These are phyloP conservation scores for Pichia nakasei DNA, from an alignment of 805 yeast genomes.

Conservation along the genomic window DNA sequence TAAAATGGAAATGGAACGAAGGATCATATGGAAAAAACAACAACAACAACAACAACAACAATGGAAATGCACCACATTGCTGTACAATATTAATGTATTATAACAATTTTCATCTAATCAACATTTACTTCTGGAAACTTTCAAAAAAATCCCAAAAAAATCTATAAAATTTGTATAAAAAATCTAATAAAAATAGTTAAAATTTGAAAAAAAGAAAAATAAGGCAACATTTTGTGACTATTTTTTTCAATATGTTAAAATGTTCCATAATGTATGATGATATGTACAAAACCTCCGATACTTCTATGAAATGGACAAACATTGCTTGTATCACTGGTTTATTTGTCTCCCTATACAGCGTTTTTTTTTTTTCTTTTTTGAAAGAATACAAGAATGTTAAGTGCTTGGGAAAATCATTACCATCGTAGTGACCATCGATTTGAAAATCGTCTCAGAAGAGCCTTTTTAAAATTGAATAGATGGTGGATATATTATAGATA, in stretches of 20 bases:
- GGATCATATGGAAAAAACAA: no score
- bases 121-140: conserved; percentile 3
- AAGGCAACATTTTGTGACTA: neutral
- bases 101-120: neutral
- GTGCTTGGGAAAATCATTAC: conserved; percentile 1
- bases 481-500: conserved; percentile 22
- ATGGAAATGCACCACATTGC: neutral
- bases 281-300: no score
- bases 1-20: neutral
- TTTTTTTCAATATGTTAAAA: no score
- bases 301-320: no score
- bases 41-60: no score
- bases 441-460: conserved; percentile 7
- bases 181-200: neutral
- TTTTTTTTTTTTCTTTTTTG: neutral
- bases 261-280: no score
- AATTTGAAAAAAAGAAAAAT: neutral
- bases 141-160: conserved; percentile 1
- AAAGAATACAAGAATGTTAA: neutral
- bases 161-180: neutral
- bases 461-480: conserved; percentile 18
- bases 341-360: neutral
- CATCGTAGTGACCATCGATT: neutral
- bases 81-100: conserved; percentile 5
- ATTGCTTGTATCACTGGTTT: neutral